Percentiles rank a stretch among this genome's conserved stretches.
Conservation (phyloP, 768 basidiomycete species). For the Suillus fuscotomentosus region DNA sequence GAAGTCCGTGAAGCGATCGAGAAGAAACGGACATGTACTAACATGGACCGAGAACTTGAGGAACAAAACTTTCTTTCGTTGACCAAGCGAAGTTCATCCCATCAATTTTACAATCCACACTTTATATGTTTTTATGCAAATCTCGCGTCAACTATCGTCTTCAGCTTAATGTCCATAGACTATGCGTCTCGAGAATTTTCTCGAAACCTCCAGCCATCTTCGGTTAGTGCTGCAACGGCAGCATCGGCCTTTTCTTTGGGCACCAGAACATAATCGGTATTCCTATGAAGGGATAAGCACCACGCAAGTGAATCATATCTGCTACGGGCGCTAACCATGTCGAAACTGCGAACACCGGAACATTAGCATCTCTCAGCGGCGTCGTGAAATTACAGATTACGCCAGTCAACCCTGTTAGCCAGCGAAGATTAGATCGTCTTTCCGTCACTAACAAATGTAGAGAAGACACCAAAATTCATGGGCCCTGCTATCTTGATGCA, state of each 20-base stretch:
- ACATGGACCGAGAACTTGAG: not conserved
- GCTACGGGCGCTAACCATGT: constrained; percentile 47
- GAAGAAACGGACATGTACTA: not conserved
- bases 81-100: not conserved
- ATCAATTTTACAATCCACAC: not conserved
- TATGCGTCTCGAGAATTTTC: constrained; percentile 1
- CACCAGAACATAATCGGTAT: constrained; percentile 65
- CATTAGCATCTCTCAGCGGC: constrained; percentile 48
- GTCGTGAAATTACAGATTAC: constrained; percentile 52
- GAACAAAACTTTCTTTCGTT: not conserved
- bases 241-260: constrained; percentile 40
- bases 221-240: constrained; percentile 41
- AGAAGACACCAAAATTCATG: constrained; percentile 56
- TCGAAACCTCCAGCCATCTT: constrained; percentile 49
- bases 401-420: constrained; percentile 48
- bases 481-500: constrained; percentile 65
- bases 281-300: constrained; percentile 36
- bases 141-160: not conserved
- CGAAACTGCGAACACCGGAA: constrained; percentile 60
- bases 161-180: not conserved
- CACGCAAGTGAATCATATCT: not conserved
- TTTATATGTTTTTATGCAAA: not conserved
- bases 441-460: not conserved
- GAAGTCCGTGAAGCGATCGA: not conserved
- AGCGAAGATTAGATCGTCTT: not conserved